A percentile compares a stretch with the other conserved stretches of the same genome.
Conservation (phyloP, 2,329 filamentous ascomycete species). For the Mycosphaerella arachidis region DNA sequence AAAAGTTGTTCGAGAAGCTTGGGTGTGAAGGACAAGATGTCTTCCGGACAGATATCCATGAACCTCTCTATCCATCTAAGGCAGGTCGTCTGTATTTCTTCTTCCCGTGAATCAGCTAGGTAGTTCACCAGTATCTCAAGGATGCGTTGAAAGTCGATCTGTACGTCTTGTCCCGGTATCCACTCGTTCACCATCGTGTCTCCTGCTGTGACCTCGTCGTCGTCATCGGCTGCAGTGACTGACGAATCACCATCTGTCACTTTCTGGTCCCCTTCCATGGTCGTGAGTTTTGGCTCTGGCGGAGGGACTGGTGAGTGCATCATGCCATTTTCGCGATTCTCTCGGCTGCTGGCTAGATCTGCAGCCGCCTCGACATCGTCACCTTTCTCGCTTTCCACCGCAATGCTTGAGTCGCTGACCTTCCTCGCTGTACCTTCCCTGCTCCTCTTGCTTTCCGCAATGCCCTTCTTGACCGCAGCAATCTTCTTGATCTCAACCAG, state of each 20-base stretch:
- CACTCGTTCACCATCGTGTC: slow-evolving; percentile 73
- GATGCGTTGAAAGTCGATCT: slow-evolving; percentile 88
- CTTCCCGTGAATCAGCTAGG: slow-evolving; percentile 76
- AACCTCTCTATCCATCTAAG: slow-evolving; percentile 94
- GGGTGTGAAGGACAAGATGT: slow-evolving; percentile 91
- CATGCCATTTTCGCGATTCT: slow-evolving; percentile 19
- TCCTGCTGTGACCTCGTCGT: slow-evolving; percentile 38
- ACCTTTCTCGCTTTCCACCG: slow-evolving; percentile 34
- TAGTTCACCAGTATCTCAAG: slow-evolving; percentile 87
- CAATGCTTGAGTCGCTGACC: slow-evolving; percentile 22
- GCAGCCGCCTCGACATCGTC: slow-evolving; percentile 40
- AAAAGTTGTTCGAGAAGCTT: slow-evolving; percentile 86
- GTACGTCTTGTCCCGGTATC: slow-evolving; percentile 94
- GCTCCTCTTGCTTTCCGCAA: slow-evolving; percentile 75
- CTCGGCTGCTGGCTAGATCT: slow-evolving; percentile 16
- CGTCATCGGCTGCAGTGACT: slow-evolving; percentile 47
- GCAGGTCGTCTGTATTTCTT: slow-evolving; percentile 86
- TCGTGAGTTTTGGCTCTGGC: background rate
- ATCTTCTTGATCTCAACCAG: slow-evolving; percentile 92
- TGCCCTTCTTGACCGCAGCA: slow-evolving; percentile 83
- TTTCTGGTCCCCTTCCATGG: slow-evolving; percentile 35
- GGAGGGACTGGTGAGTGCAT: slow-evolving; percentile 11
- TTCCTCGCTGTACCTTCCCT: slow-evolving; percentile 43
- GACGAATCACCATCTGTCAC: slow-evolving; percentile 54
- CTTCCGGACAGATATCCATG: slow-evolving; percentile 93